Evolutionary conservation across 2,329 filamentous ascomycete species (phyloP).

Genomic region (Stenocarpella maydis): DNA sequence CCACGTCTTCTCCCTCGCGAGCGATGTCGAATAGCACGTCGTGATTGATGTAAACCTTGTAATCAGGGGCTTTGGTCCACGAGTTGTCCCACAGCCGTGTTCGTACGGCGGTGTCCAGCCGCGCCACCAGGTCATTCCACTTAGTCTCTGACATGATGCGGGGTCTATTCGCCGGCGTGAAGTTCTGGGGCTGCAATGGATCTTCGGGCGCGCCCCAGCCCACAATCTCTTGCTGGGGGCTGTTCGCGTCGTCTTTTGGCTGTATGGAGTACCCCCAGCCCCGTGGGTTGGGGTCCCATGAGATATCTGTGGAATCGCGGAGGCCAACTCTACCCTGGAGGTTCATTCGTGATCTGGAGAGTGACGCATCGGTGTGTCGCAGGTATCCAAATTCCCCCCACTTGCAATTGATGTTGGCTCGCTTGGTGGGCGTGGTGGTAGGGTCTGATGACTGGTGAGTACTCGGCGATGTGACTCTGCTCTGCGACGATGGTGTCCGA

Average conservation of each 20-base stretch:
- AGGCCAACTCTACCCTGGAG: neutral
- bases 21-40: neutral
- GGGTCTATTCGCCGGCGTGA: neutral
- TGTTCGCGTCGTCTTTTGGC: too few relatives aligned
- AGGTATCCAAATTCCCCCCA: too few relatives aligned
- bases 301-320: neutral
- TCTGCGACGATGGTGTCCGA: too few relatives aligned
- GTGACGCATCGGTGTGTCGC: neutral
- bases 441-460: neutral
- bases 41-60: neutral
- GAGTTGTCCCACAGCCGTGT: neutral
- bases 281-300: neutral
- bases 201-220: too few relatives aligned
- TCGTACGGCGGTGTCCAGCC: neutral
- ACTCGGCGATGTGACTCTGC: too few relatives aligned
- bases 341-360: neutral
- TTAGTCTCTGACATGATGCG: neutral
- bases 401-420: neutral
- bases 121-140: neutral
- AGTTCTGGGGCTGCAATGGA: accelerated
- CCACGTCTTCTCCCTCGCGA: neutral
- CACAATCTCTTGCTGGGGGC: too few relatives aligned
- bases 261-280: neutral
- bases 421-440: neutral
- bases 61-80: neutral